These are phyloP conservation scores for Thalia dealbata DNA, from an alignment of 176 grass and related monocot species.

Conservation along the genomic window DNA sequence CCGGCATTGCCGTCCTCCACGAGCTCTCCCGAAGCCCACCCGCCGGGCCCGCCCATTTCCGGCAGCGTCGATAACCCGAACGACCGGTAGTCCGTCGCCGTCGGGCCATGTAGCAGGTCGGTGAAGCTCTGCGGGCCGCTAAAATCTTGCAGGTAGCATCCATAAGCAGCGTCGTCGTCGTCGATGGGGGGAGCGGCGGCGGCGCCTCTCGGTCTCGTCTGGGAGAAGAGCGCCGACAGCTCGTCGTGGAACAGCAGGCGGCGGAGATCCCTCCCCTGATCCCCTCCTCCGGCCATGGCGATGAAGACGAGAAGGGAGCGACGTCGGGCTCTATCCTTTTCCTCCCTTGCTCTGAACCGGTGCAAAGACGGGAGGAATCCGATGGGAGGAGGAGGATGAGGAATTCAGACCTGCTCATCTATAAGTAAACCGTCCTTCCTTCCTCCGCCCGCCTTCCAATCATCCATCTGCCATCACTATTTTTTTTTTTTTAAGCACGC, in stretches of 20 bases:
- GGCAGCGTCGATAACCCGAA: not conserved
- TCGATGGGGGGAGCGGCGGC: conserved; percentile 1
- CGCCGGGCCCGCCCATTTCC: not conserved
- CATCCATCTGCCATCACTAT: too few species aligned
- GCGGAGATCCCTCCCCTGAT: conserved; percentile 14
- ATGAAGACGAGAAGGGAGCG: not conserved
- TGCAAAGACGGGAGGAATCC: too few species aligned
- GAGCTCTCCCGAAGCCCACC: conserved; percentile 1
- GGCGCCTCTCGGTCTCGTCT: conserved; percentile 20
- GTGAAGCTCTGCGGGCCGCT: conserved; percentile 8
- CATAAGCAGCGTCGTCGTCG: not conserved
- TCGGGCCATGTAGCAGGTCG: not conserved
- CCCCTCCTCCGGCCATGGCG: conserved; percentile 13
- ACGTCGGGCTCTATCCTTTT: too few species aligned
- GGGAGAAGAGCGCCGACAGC: conserved; percentile 58
- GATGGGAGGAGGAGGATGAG: too few species aligned
- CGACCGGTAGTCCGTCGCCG: not conserved
- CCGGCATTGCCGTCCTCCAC: not conserved
- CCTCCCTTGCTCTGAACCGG: too few species aligned
- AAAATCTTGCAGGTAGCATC: not conserved
- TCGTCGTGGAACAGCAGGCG: conserved; percentile 62
- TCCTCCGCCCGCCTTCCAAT: too few species aligned
- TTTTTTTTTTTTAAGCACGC: too few species aligned
- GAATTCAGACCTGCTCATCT: too few species aligned
- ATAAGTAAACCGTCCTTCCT: too few species aligned